These are phyloP conservation scores for Amauroascus niger DNA, from an alignment of 2,329 filamentous ascomycete genomes.

Conservation along the genomic window DNA sequence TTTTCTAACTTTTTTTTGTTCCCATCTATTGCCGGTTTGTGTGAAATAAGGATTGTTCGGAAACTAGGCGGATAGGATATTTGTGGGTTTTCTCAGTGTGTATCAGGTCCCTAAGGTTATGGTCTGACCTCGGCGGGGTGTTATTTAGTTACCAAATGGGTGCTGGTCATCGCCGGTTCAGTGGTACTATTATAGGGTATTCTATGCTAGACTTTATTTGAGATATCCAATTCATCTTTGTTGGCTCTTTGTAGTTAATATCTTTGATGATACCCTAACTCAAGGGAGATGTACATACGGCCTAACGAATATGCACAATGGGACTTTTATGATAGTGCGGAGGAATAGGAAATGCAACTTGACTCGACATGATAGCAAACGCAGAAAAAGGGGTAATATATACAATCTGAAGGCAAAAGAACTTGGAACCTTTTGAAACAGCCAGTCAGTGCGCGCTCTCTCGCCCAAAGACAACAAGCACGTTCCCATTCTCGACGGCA, in stretches of 20 bases:
- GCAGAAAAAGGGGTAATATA: conserved; percentile 1
- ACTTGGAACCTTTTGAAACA: no score
- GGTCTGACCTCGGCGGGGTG: neutral
- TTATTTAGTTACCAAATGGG: neutral
- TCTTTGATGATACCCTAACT: no score
- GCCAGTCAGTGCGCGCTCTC: no score
- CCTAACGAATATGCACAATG: no score
- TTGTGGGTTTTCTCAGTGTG: neutral
- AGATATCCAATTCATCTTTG: neutral
- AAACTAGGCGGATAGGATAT: neutral
- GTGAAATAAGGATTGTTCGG: neutral
- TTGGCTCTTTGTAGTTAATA: neutral
- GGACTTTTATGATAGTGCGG: neutral
- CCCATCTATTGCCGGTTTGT: no score
- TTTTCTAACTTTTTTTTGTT: neutral
- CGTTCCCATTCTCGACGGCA: no score
- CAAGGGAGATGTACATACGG: no score
- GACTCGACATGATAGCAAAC: neutral
- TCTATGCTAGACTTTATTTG: neutral
- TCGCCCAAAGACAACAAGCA: no score
- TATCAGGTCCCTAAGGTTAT: neutral
- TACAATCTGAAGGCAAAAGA: neutral
- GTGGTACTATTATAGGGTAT: neutral
- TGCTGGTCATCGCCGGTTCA: conserved; percentile 8
- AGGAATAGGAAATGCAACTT: neutral